Evolutionary conservation across 164 flowering plant genomes (phyloP), one percentile per base, ranked within the genome.

Genomic region (Amborella trichopoda): DNA sequence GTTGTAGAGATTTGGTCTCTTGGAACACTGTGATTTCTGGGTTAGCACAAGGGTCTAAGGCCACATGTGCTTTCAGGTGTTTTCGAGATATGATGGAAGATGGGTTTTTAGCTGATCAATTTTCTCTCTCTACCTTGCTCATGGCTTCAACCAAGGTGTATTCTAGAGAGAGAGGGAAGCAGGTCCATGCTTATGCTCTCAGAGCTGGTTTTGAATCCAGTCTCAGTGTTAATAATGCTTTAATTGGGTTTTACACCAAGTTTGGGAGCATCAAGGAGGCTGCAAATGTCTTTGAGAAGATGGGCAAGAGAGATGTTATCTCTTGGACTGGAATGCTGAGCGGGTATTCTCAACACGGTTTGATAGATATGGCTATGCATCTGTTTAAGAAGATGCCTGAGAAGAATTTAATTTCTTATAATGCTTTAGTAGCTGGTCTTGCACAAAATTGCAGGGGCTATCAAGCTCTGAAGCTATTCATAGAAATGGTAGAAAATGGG

Each of bases 21-120:
- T 83, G 86, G 84, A 91, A 87, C 61, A 81, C 88, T 34, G 66
- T 80, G 23, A 72, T 87, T 2, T 71, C 88, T 2, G 60, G 83
- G 58, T 21, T 66, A 44, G 79, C 77, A 41, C 69, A 73, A 46
- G 81, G 62, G 36, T 49, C 22, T 8, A 52, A 53, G 62, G 72
- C 62, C 58, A 71, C 62, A 14, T 54, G 55, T 43, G 93, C 80
- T 13, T 70, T 80, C 42, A 75, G 66, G 37, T 43, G 67, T 47
- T 87, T 81, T 50, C 64, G 67, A 18, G 64, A 60, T n/a, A 69
- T 87, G 86, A 46, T 51, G 40, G 28, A 18, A 56, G 69, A 59
- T 41, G 70, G 69, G 4, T 51, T 65, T 46, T 52, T 64, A 49
- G 76, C 54, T 25, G 87, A 87, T 50, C 60, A 65, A 23, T 73